Evolutionary conservation across 371 early-diverging fungal species (phyloP), one percentile per base, ranked within the genome.

Genomic region (Chytridium lagenaria): DNA sequence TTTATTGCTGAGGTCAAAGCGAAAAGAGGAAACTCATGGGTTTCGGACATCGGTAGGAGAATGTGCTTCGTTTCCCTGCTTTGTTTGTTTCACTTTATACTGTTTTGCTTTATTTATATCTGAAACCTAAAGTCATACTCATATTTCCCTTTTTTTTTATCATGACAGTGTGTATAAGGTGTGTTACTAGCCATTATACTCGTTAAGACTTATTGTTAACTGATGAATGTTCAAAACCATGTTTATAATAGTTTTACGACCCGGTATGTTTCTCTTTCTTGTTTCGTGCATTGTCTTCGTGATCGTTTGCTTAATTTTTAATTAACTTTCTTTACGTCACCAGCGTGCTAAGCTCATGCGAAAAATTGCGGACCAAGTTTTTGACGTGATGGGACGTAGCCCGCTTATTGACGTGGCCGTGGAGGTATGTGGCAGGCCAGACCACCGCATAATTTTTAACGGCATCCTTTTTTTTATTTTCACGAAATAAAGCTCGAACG

Each of bases 341-440:
- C 26, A 70, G 55, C 70, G 78, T 28, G 78, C 76, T 10, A 73
- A 74, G 52, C 59, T 80, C 55, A 75, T 78, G 68, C 72, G 74
- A 50, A 50, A 79, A 70, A 79, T 80, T 50, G 78, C 80, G 1
- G 72, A 73, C 10, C 72, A 78, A 33, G 85, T 84, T 1, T 90
- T 90, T 78, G 89, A 86, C n/a, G 83, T 90, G 38, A 81, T 83
- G 77, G 91, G 91, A 26, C 78, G 83, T 10, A 84, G 85, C 51
- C 72, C 83, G 1, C 78, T 90, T 55, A 88, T 90, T 70, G 89
- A 90, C 63, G 84, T 90, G 30, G 90, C 90, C n/a, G 68, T 87
- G 30, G 89, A 81, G n/a, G n/a, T n/a, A n/a, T n/a, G n/a, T n/a
- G n/a, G n/a, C n/a, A n/a, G n/a, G n/a, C n/a, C n/a, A n/a, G n/a